Evolutionary conservation across 768 basidiomycete genomes (phyloP).

Genomic region (Amyloporia xantha): DNA sequence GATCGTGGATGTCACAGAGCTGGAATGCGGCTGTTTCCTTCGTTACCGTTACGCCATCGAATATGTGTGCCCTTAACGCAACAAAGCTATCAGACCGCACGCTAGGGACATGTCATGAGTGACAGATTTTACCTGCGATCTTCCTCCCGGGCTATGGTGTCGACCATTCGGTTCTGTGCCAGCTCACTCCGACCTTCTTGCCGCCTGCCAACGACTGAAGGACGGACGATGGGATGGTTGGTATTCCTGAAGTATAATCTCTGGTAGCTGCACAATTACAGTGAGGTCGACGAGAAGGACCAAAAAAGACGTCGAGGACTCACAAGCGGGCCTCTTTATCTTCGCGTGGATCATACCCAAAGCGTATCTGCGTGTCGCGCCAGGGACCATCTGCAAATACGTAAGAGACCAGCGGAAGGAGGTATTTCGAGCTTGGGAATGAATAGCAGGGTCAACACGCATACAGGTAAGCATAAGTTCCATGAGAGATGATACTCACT

Average conservation of each 20-base stretch:
- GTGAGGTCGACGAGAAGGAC: neutral
- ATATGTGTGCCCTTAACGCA: conserved; percentile 63
- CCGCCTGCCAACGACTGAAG: conserved; percentile 66
- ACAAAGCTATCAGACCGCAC: neutral
- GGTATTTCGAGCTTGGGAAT: conserved; percentile 60
- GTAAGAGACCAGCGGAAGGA: conserved; percentile 78
- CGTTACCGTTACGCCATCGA: conserved; percentile 76
- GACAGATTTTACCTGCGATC: conserved; percentile 6
- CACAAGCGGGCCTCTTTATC: conserved; percentile 72
- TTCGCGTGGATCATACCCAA: conserved; percentile 85
- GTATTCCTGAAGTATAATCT: conserved; percentile 86
- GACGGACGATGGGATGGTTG: conserved; percentile 71
- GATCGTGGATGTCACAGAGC: conserved; percentile 86
- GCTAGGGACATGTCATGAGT: neutral
- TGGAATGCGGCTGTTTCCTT: conserved; percentile 92
- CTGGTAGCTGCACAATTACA: conserved; percentile 68
- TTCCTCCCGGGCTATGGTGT: conserved; percentile 12
- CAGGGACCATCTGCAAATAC: conserved; percentile 93
- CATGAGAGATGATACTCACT: conserved; percentile 40
- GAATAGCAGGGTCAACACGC: neutral
- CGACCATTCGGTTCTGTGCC: conserved; percentile 27
- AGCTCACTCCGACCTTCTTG: conserved; percentile 47
- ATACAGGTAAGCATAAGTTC: neutral
- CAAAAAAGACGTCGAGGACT: conserved; percentile 23
- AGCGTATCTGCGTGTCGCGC: conserved; percentile 81